Evolutionary conservation across 2,329 filamentous ascomycete species (phyloP).

Genomic region (Aspergillus sp.): DNA sequence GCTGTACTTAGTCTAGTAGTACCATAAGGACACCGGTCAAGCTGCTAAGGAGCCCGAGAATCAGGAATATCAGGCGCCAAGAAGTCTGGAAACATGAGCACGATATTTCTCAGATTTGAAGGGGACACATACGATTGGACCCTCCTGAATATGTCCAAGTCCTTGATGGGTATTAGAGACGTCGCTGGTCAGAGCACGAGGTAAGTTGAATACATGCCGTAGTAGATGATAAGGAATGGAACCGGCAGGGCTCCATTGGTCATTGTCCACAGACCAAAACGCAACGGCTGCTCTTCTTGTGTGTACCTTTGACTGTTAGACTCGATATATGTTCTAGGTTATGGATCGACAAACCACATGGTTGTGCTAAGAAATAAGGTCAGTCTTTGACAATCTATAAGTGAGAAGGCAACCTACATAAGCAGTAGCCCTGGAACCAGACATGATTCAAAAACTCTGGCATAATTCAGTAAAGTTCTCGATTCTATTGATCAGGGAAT

Average conservation of each 20-base stretch:
- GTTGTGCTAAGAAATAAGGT: not conserved
- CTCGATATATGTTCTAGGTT: too few species aligned
- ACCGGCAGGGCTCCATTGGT: not conserved
- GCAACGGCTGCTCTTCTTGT: not conserved
- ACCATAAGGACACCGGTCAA: not conserved
- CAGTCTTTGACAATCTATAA: not conserved
- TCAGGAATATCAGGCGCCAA: not conserved
- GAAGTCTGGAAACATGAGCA: not conserved
- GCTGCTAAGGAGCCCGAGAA: not conserved
- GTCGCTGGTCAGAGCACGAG: too few species aligned
- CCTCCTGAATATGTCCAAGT: not conserved
- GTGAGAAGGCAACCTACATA: not conserved
- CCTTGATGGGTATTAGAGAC: not conserved
- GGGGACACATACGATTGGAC: not conserved
- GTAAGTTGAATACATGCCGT: not conserved
- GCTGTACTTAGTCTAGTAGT: not conserved
- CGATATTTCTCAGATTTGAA: not conserved
- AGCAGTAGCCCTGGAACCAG: not conserved
- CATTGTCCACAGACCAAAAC: not conserved
- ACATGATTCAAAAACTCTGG: not conserved
- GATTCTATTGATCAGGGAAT: too few species aligned
- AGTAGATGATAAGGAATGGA: not conserved
- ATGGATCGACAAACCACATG: not conserved
- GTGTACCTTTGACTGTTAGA: not conserved
- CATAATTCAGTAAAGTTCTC: too few species aligned